Evolutionary conservation across 1,284 basidiomycete genomes (phyloP).

Genomic region (Rhodotorula sp.): DNA sequence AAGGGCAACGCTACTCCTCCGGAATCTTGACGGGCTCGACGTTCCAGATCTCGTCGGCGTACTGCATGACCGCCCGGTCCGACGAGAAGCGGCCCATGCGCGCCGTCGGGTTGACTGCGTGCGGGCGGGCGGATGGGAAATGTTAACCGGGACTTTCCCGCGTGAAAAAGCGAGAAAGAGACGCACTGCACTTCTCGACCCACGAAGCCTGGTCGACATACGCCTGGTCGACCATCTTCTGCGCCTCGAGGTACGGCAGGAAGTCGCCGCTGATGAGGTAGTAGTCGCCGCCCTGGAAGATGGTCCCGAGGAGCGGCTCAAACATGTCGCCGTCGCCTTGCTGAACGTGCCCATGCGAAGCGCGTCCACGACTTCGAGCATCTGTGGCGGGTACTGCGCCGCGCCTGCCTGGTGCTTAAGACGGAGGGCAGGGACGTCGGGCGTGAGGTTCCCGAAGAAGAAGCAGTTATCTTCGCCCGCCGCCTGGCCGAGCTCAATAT

Average conservation of each 20-base stretch:
- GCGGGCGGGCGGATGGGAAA: constrained; percentile 1
- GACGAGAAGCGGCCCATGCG: constrained; percentile 90
- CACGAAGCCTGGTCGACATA: constrained; percentile 73
- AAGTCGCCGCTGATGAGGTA: constrained; percentile 76
- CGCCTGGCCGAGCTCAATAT: constrained; percentile 93
- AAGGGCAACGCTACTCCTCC: not conserved
- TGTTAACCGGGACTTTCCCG: not conserved
- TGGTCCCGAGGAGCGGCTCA: constrained; percentile 41
- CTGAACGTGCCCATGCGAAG: constrained; percentile 41
- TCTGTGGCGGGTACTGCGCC: constrained; percentile 29
- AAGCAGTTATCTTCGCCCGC: constrained; percentile 65
- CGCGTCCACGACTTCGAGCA: constrained; percentile 44
- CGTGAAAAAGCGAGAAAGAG: constrained; percentile 60
- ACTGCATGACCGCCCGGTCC: constrained; percentile 84
- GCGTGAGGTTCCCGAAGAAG: constrained; percentile 57
- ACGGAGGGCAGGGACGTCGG: constrained; percentile 35
- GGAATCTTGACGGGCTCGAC: constrained; percentile 35
- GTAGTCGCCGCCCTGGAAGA: constrained; percentile 43
- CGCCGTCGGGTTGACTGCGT: constrained; percentile 51
- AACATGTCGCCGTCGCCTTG: constrained; percentile 40
- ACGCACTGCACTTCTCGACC: constrained; percentile 75
- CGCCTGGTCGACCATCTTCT: constrained; percentile 80
- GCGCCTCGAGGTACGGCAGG: constrained; percentile 76
- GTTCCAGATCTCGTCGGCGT: constrained; percentile 40
- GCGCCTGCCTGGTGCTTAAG: constrained; percentile 36